A percentile compares a stretch with the other conserved stretches of the same genome.
Conservation (phyloP, 2,329 filamentous ascomycete species). For the Fusarium ramigenum region DNA sequence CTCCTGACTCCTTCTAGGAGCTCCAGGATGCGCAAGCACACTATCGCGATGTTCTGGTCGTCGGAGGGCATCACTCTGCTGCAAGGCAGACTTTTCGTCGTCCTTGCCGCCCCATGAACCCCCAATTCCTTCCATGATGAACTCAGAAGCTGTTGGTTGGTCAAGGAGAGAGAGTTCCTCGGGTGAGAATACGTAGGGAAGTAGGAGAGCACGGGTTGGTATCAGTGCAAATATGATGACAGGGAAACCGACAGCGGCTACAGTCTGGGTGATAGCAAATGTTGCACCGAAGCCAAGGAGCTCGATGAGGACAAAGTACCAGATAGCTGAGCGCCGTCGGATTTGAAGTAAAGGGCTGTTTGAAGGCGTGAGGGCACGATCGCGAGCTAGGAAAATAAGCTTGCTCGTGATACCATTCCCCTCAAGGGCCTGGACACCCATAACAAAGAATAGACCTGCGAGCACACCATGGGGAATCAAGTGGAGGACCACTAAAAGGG, state of each 20-base stretch:
- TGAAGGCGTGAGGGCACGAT: constrained; percentile 68
- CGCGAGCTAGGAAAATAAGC: constrained; percentile 73
- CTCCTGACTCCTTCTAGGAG: constrained; percentile 47
- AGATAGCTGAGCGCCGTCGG: constrained; percentile 71
- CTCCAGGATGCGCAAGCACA: constrained; percentile 41
- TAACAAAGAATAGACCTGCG: constrained; percentile 84
- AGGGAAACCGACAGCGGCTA: constrained; percentile 84
- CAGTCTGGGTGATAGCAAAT: constrained; percentile 84
- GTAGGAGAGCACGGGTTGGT: constrained; percentile 69
- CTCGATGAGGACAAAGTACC: constrained; percentile 75
- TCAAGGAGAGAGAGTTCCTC: constrained; percentile 73
- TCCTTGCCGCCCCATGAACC: constrained; percentile 62
- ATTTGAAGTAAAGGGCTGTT: constrained; percentile 69
- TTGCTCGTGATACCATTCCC: constrained; percentile 82
- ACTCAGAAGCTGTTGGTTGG: constrained; percentile 77
- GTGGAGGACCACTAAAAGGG: constrained; percentile 77
- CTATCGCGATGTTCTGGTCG: constrained; percentile 32
- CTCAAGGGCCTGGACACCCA: constrained; percentile 81
- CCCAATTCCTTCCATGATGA: constrained; percentile 80
- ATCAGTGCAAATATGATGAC: constrained; percentile 77
- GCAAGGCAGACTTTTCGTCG: constrained; percentile 33
- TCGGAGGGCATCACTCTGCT: background rate
- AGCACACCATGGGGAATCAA: constrained; percentile 83
- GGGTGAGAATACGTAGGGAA: constrained; percentile 68
- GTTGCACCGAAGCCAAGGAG: constrained; percentile 78